phyloP scores from a whole-genome alignment of 495 filamentous ascomycete species.

The Cercophora samala region DNA sequence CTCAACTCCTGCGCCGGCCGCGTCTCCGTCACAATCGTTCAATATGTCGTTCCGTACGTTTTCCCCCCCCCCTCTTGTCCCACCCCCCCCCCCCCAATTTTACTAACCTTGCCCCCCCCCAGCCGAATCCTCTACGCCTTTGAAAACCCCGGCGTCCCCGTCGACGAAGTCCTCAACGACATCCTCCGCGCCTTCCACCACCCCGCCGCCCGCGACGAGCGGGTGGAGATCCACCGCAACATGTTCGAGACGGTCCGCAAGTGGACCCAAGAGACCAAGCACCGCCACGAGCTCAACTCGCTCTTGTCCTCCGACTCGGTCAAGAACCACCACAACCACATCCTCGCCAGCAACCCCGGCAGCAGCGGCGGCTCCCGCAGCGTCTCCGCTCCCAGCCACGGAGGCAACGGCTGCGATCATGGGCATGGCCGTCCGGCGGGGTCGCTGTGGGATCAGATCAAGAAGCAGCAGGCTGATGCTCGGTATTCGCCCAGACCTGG shows the following conservation, averaged over 20 bases:
- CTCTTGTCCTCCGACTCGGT: conserved; percentile 79
- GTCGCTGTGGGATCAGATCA: conserved; percentile 52
- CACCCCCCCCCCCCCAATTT: neutral
- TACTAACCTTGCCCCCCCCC: conserved; percentile 5
- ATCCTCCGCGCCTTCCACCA: conserved; percentile 82
- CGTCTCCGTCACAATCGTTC: conserved; percentile 71
- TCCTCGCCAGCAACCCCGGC: conserved; percentile 20
- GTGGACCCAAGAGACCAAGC: conserved; percentile 67
- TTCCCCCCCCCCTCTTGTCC: conserved; percentile 1
- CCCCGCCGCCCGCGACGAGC: conserved; percentile 69
- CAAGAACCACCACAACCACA: conserved; percentile 71
- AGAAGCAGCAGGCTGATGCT: conserved; percentile 14
- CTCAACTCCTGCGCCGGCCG: conserved; percentile 84
- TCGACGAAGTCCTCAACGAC: conserved; percentile 75
- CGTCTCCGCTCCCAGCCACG: conserved; percentile 37
- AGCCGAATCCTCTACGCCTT: conserved; percentile 81
- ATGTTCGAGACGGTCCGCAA: conserved; percentile 81
- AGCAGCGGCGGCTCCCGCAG: conserved; percentile 20
- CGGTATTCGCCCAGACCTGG: conserved; percentile 7
- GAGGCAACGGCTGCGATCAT: conserved; percentile 31
- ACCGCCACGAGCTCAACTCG: conserved; percentile 63
- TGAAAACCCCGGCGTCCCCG: conserved; percentile 76
- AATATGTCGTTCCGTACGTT: conserved; percentile 72
- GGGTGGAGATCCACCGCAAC: conserved; percentile 69
- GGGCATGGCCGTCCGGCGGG: conserved; percentile 45